phyloP scores from a whole-genome alignment of 139 green algal genomes.

The Zygnema circumcarinatum region DNA sequence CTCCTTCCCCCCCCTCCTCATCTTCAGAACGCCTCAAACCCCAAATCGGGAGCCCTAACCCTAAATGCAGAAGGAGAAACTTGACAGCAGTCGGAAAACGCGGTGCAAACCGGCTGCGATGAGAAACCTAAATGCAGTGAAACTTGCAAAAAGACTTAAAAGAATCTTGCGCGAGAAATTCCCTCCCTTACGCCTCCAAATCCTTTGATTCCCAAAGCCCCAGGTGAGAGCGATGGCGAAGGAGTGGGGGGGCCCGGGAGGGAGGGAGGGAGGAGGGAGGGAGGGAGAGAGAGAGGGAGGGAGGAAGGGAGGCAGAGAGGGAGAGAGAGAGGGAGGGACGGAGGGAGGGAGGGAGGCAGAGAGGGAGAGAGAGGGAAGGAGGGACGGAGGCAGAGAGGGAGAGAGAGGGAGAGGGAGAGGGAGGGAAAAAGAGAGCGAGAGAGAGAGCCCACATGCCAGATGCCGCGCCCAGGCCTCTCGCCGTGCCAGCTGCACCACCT shows the following conservation, averaged over 20 bases:
- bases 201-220: neutral
- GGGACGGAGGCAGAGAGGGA: neutral
- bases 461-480: too few species aligned
- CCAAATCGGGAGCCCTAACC: too few species aligned
- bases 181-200: neutral
- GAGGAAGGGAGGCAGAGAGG: neutral
- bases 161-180: too few species aligned
- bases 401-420: neutral
- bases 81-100: too few species aligned
- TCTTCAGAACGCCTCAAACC: neutral
- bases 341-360: neutral
- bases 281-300: neutral
- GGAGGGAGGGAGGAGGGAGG: too few species aligned
- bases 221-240: neutral
- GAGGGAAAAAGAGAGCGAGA: constrained; percentile 8
- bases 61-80: too few species aligned
- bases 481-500: too few species aligned
- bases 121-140: too few species aligned
- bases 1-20: neutral
- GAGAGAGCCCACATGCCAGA: neutral
- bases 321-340: neutral
- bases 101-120: too few species aligned
- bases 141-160: too few species aligned
- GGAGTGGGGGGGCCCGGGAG: neutral
- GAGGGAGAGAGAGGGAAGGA: neutral